Base-by-base conservation (phyloP, 805 yeast species). In the Yarrowia hollandica region DNA sequence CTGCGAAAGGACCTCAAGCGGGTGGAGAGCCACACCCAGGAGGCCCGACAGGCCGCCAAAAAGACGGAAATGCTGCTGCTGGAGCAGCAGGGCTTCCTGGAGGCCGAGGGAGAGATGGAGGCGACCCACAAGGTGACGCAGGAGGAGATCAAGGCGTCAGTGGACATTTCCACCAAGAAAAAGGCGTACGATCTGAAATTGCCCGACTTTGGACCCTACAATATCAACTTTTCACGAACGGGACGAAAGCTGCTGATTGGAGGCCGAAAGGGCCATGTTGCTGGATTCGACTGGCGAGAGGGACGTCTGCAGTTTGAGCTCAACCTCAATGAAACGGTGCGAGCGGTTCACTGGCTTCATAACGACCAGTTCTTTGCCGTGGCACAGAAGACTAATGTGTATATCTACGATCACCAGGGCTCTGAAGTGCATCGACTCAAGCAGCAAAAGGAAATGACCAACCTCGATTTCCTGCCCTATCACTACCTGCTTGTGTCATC, bases 311-410 rank as follows among this genome's bases (percentile, higher is more conserved):
- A 83, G 62, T 84, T 95, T 41, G 99, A 94, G 71, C 71, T 94
- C 59, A 82, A 88, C 68, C 75, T 94, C 19, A 85, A 86, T 67
- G 99, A 94, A 73, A 90, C 97, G 0, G 89, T 91, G 10, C 82
- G 88, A 67, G 94, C 91, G 1, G 97, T 91, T 22, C 88, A 90
- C 68, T 90, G 87, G 73, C 76, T 94, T 62, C 97, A 92, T 68
- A 90, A 86, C 68, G 95, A 91, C 69, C 97, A 90, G 72, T 90
- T 77, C 72, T 90, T 89, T 75, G 99, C 99, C 0, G 96, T 85
- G 15, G 98, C 99, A 1, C 99, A 94, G 74, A 91, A 90, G 74
- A 91, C 90, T 71, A 89, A 92, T 72, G 88, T 94, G 0, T 94
- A 86, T 70, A 88, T 94, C 33, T 94, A 94, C 71, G 97, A 94